Conservation (phyloP, 164 flowering plant genomes). For the Santalum album region DNA sequence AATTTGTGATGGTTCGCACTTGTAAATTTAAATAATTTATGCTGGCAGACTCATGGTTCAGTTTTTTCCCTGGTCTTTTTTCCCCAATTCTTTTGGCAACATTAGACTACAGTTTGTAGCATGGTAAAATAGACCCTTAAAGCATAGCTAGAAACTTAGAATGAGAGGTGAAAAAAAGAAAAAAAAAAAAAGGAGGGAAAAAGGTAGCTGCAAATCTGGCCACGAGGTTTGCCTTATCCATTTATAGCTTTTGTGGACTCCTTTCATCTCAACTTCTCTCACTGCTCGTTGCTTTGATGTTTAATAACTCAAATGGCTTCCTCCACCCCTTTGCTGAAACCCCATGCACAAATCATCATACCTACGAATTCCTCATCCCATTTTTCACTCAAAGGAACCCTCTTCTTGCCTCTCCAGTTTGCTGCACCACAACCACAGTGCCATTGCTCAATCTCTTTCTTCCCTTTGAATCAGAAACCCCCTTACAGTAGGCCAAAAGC, state of each 20-base stretch:
- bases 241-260: not conserved
- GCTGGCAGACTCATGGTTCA: slow-evolving; percentile 1
- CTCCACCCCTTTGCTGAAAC: slow-evolving; percentile 29
- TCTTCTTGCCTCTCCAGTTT: slow-evolving; percentile 16
- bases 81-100: too few relatives aligned
- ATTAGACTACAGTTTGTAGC: too few relatives aligned
- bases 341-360: slow-evolving; percentile 24
- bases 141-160: too few relatives aligned
- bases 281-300: too few relatives aligned
- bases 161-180: too few relatives aligned
- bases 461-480: slow-evolving; percentile 5
- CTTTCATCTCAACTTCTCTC: too few relatives aligned
- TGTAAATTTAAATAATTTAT: slow-evolving; percentile 26
- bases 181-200: too few relatives aligned
- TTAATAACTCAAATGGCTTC: slow-evolving; percentile 74
- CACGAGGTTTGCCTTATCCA: too few relatives aligned
- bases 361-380: slow-evolving; percentile 14
- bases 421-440: slow-evolving; percentile 10
- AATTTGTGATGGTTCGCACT: slow-evolving; percentile 10
- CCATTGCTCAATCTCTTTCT: slow-evolving; percentile 7
- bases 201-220: too few relatives aligned
- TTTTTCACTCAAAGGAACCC: slow-evolving; percentile 16
- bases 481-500: slow-evolving; percentile 8
- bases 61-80: not conserved
- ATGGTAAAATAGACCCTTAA: too few relatives aligned